Base-by-base conservation (phyloP, 2,329 filamentous ascomycete genomes). In the Hyphodiscus sp. region DNA sequence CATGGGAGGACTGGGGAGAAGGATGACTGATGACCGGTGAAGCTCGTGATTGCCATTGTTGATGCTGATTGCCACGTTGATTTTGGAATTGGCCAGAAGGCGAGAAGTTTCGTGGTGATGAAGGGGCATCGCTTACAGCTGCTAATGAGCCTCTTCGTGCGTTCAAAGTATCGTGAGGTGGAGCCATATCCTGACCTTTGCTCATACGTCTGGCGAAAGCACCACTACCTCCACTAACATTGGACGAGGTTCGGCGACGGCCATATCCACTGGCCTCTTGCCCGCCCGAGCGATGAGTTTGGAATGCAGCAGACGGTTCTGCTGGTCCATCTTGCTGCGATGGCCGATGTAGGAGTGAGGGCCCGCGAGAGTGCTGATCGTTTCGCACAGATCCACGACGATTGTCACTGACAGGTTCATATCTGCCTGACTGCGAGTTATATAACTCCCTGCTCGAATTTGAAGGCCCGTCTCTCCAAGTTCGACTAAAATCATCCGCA, bases 391-490 rank as follows among this genome's bases (percentile, higher is more conserved):
- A 83, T 18, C 81, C 82, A 59, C 89, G 83, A 41, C 91, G 85
- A 58, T 73, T 76, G 52, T 96, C 90, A 50, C 80, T 76, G 2
- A 91, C 92, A 16, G 91, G 91, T 67, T 97, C 92, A 63, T 96
- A 95, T 49, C 90, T 86, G 18, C 92, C 92, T 51, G 90, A 96
- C 52, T 95, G 87, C n/a, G 92, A 95, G 68, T 97, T 96, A 73
- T 85, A 97, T 0, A 97, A 76, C 69, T 97, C 91, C 53, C 88
- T 79, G 57, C 82, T 84, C 11, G 79, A 76, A 52, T 80, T 76
- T 0, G 75, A 67, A 38, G 78, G 76, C 5, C 84, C 80, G 57
- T 96, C 90, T 64, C 87, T 81, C 85, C 89, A 95, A 33, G 86
- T 82, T 58, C 94, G 81, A 68, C 86, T 95, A 66, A 96, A 97